Base-by-base conservation (phyloP, 2,329 filamentous ascomycete genomes). In the Xylaria sp. region DNA sequence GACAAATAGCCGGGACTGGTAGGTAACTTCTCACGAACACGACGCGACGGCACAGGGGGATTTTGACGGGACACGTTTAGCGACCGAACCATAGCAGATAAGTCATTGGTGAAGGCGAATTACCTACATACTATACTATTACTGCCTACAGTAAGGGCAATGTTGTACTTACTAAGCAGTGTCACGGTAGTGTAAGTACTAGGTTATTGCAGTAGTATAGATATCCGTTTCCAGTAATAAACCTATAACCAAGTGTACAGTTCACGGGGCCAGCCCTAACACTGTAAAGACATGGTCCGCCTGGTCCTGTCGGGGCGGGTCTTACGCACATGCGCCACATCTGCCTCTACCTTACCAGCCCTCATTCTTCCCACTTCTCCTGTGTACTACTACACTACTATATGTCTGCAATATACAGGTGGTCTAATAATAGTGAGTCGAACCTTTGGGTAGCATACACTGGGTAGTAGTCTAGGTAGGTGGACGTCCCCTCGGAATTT, bases 401-500 rank as follows among this genome's bases (percentile, higher is more conserved):
- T 25, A 23, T 51, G 21, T 16, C 8, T 35, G 35, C 6, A 54
- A 18, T 21, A n/a, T 54, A 27, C 23, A 35, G 25, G 8, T 58
- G 54, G 54, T 42, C 54, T 57, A 57, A 57, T 57, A 57, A 57
- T 57, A 57, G 35, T 18, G 13, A n/a, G 40, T 44, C 5, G 51
- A 54, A 12, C 2, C 21, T 54, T 40, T 54, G 23, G 35, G 54
- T 58, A 42, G 54, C 35, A 42, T 57, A 25, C 23, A 27, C 54
- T 58, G 40, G 54, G 54, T 58, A 27, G 44, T 25, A 60, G 25
- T 25, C 23, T 51, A 51, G 25, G 48, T 29, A 53, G 48, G 48
- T 53, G 25, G 21, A 37, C 51, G 60, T 63, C 51, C 37, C 35
- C 23, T 64, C 61, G 61, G 61, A 55, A 64, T 58, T 64, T 51